phyloP scores from a whole-genome alignment of 2,329 filamentous ascomycete genomes.

The Scedosporium apiospermum region DNA sequence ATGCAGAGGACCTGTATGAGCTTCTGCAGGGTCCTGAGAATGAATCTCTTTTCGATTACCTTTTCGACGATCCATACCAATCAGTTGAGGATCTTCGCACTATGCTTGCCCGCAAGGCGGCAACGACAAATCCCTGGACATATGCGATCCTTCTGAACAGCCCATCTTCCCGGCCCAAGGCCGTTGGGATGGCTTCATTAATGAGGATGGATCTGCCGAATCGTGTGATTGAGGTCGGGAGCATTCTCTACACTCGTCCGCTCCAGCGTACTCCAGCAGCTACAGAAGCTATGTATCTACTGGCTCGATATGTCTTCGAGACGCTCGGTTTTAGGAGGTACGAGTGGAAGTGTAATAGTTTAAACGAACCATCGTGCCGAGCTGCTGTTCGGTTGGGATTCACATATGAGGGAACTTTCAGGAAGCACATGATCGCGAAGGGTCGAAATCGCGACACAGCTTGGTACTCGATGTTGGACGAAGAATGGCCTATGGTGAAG shows the following conservation, averaged over 20 bases:
- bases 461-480: constrained; percentile 49
- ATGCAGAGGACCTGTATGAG: no score
- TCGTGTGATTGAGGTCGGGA: constrained; percentile 43
- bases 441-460: constrained; percentile 48
- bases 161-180: no score
- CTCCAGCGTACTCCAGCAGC: constrained; percentile 45
- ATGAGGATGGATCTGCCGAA: no score
- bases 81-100: no score
- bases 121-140: no score
- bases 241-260: constrained; percentile 37
- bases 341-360: constrained; percentile 55
- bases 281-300: constrained; percentile 48
- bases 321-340: constrained; percentile 44
- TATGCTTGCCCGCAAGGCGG: no score
- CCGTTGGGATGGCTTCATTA: no score
- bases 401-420: constrained; percentile 47
- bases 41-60: no score
- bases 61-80: no score
- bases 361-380: constrained; percentile 42
- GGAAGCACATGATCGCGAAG: constrained; percentile 50
- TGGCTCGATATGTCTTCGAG: constrained; percentile 44
- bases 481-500: constrained; percentile 45
- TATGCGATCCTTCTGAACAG: no score
- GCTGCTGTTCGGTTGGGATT: constrained; percentile 52
- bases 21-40: no score